A percentile compares a stretch with the other conserved stretches of the same genome.
Evolutionary conservation across 495 filamentous ascomycete genomes (phyloP).

Genomic region (Melanomma pulvis-pyrius): DNA sequence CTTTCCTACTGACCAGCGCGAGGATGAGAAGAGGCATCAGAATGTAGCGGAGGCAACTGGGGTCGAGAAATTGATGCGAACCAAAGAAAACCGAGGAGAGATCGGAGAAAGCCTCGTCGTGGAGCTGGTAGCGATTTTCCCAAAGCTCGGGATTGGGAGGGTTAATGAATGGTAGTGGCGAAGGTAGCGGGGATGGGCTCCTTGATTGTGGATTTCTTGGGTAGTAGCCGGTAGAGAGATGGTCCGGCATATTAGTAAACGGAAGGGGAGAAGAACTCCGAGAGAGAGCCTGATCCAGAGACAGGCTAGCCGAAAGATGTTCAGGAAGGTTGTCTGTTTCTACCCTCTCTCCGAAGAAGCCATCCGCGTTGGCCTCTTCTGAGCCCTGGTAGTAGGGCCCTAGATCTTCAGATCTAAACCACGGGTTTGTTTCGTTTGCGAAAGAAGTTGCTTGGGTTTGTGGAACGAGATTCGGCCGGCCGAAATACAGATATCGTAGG

Average conservation of each 20-base stretch:
- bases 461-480: conserved; percentile 12
- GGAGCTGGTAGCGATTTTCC: conserved; percentile 24
- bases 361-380: background rate
- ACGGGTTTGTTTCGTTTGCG: background rate
- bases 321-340: background rate
- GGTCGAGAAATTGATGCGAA: conserved; percentile 3
- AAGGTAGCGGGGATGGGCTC: conserved; percentile 26
- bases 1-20: conserved; percentile 13
- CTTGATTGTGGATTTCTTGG: conserved; percentile 1
- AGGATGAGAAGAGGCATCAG: conserved; percentile 19
- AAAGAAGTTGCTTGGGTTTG: conserved; percentile 1
- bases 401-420: background rate
- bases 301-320: background rate
- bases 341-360: background rate
- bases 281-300: background rate
- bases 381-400: conserved; percentile 4
- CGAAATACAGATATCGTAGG: conserved; percentile 27
- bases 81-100: conserved; percentile 2
- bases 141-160: conserved; percentile 11
- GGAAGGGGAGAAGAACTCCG: background rate
- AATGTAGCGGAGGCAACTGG: conserved; percentile 10
- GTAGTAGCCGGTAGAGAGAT: conserved; percentile 5
- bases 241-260: background rate
- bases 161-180: background rate
- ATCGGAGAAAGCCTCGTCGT: conserved; percentile 21